These are phyloP conservation scores for Lactarius evosmus DNA, from an alignment of 768 basidiomycete genomes.

Conservation along the genomic window DNA sequence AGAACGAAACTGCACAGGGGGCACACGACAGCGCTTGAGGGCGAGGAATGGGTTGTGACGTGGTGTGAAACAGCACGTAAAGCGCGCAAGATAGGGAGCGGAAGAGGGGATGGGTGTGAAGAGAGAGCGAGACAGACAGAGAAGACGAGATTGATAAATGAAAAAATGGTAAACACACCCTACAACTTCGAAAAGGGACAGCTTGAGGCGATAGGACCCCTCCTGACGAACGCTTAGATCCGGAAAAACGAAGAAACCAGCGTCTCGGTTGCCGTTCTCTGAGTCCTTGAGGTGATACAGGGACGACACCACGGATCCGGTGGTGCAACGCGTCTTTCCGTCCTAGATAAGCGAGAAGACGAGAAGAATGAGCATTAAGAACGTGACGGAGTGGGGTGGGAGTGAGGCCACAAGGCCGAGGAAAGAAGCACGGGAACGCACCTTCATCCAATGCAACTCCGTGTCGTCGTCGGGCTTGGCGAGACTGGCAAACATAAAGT, in stretches of 20 bases:
- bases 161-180: slow-evolving; percentile 56
- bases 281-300: slow-evolving; percentile 81
- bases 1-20: slow-evolving; percentile 10
- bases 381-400: slow-evolving; percentile 10
- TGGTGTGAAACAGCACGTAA: slow-evolving; percentile 11
- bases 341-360: slow-evolving; percentile 46
- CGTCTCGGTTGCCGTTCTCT: slow-evolving; percentile 61
- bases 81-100: slow-evolving; percentile 4
- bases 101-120: slow-evolving; percentile 5
- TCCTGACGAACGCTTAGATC: slow-evolving; percentile 91
- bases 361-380: background rate
- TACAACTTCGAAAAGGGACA: slow-evolving; percentile 85
- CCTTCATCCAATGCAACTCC: slow-evolving; percentile 85
- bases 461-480: slow-evolving; percentile 87
- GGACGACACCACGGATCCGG: slow-evolving; percentile 85
- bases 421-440: slow-evolving; percentile 30
- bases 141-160: slow-evolving; percentile 12
- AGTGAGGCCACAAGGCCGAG: background rate
- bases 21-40: background rate
- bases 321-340: slow-evolving; percentile 87
- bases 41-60: slow-evolving; percentile 4
- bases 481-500: slow-evolving; percentile 92
- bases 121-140: background rate
- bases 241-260: slow-evolving; percentile 95
- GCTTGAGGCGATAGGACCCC: slow-evolving; percentile 77